A percentile compares a stretch with the other conserved stretches of the same genome.
Conservation (phyloP, 2,329 filamentous ascomycete genomes). For the Chaetomiaceae sp. region DNA sequence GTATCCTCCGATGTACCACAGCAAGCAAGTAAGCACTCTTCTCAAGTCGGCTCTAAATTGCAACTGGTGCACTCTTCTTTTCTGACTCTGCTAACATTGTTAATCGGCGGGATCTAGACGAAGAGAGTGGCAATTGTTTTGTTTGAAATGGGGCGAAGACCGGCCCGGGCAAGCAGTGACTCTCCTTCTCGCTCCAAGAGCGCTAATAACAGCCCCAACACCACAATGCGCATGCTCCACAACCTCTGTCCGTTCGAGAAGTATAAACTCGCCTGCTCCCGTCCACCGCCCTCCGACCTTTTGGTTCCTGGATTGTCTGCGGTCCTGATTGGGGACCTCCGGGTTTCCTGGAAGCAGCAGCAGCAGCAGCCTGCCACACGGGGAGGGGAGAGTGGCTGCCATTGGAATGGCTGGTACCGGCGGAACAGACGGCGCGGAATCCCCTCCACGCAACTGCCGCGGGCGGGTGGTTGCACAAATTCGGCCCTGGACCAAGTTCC, state of each 20-base stretch:
- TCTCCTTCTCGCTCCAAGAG: neutral
- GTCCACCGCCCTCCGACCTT: neutral
- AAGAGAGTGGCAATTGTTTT: neutral
- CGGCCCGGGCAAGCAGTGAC: neutral
- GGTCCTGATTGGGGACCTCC: slow-evolving; percentile 26
- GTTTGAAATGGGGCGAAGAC: neutral
- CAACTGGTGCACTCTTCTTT: neutral
- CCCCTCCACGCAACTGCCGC: slow-evolving; percentile 22
- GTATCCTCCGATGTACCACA: slow-evolving; percentile 1
- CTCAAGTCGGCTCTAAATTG: neutral
- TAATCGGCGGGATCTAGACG: neutral
- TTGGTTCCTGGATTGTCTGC: slow-evolving; percentile 10
- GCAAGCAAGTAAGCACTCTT: neutral
- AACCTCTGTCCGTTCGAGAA: neutral
- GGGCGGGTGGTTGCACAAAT: slow-evolving; percentile 17
- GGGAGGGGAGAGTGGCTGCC: slow-evolving; percentile 13
- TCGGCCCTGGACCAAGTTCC: neutral
- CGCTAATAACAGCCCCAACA: neutral
- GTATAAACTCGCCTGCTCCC: slow-evolving; percentile 6
- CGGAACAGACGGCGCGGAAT: slow-evolving; percentile 20
- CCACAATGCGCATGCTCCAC: neutral
- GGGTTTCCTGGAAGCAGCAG: slow-evolving; percentile 8
- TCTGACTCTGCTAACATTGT: neutral
- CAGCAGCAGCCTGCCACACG: slow-evolving; percentile 9
- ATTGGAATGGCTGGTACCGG: slow-evolving; percentile 16